phyloP scores from a whole-genome alignment of 73 alveolate genomes.

The Tetrahymena thermophila region DNA sequence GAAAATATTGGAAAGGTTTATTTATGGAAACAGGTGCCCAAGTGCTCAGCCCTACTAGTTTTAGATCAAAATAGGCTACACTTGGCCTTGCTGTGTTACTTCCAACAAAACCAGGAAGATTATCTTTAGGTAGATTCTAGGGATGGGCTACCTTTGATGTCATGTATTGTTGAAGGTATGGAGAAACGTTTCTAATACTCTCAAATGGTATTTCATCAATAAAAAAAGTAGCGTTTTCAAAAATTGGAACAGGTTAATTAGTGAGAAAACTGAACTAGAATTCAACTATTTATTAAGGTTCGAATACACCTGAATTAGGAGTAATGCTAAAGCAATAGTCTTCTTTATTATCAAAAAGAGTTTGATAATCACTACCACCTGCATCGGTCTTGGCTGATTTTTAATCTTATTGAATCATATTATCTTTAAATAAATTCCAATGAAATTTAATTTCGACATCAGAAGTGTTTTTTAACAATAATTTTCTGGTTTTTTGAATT shows the following conservation, averaged over 20 bases:
- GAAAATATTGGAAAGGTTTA: neutral
- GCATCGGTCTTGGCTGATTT: neutral
- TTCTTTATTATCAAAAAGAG: slow-evolving; percentile 43
- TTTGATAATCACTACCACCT: neutral
- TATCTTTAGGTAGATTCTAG: neutral
- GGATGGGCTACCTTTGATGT: neutral
- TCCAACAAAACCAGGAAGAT: neutral
- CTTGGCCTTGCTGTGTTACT: neutral
- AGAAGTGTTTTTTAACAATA: slow-evolving; percentile 69
- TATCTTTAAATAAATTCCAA: slow-evolving; percentile 81
- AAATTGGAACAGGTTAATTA: slow-evolving; percentile 27
- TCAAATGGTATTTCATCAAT: slow-evolving; percentile 76
- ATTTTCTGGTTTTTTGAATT: slow-evolving; percentile 62
- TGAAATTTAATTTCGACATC: slow-evolving; percentile 82
- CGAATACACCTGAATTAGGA: slow-evolving; percentile 79
- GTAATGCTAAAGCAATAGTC: slow-evolving; percentile 75
- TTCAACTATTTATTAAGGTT: slow-evolving; percentile 67
- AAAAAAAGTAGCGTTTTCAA: slow-evolving; percentile 13
- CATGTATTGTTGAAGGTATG: neutral
- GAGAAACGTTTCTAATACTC: slow-evolving; percentile 73
- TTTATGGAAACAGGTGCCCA: neutral
- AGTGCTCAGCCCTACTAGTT: neutral
- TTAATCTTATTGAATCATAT: slow-evolving; percentile 63
- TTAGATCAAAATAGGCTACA: neutral
- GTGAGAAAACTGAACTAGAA: slow-evolving; percentile 62